Base-by-base conservation (phyloP, 2,329 filamentous ascomycete genomes). In the Trichoderma hamatum region DNA sequence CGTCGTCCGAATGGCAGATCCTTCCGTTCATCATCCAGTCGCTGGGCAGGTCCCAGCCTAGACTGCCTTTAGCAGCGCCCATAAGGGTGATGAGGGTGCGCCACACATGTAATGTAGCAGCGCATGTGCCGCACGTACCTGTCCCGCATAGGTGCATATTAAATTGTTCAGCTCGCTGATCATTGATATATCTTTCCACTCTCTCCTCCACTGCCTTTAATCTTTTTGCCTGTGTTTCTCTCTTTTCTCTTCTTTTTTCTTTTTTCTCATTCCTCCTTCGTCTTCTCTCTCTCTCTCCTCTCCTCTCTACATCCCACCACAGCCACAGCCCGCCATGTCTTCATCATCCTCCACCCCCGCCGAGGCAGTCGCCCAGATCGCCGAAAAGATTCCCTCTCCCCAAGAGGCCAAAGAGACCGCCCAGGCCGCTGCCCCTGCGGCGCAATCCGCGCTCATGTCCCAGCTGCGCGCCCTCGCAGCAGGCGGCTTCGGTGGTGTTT, bases 401-500 rank as follows among this genome's bases (percentile, higher is more conserved):
- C 75, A 83, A 68, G 81, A 84, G 58, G 73, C 52, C 59, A 63
- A 55, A 21, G 52, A 67, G 30, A 54, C 69, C 28, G 74, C 78
- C 11, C 36, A 59, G 30, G 36, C 34, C 19, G 54, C 62, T 24
- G 74, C 79, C 11, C 59, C 69, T 7, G 36, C 39, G n/a, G 54
- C 62, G n/a, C 63, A 67, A 28, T 79, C 81, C 21, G 78, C 75
- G 46, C 75, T 80, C 64, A 75, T 81, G 16, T 78, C 85, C 24
- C 86, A 89, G 79, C 80, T 97, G 72, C 91, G 95, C 70, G 96
- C 95, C 52, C 87, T 99, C 63, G 90, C 86, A 10, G 95, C 95
- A 9, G 96, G 96, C 75, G 96, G 94, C 71, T 96, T 97, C 70
- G 96, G 96, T 74, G 96, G 96, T 75, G 81, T 99, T 59, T 98